Conservation (phyloP, 2,329 filamentous ascomycete species). For the Didymella exigua region DNA sequence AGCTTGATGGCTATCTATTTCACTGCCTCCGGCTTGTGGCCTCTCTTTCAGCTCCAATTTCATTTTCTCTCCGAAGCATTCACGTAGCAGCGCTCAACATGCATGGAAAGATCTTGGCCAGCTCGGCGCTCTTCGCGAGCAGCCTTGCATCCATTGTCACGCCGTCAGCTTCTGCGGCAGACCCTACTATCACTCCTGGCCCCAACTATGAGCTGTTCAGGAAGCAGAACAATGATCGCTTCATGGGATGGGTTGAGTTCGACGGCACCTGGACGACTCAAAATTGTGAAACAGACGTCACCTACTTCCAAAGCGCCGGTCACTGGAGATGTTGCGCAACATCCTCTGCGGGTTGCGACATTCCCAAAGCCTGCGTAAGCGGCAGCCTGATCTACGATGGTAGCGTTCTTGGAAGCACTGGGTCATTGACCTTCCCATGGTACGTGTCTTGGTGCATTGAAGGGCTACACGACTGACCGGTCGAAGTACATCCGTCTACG, state of each 20-base stretch:
- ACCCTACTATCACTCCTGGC: constrained; percentile 34
- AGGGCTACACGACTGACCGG: background rate
- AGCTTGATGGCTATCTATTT: background rate
- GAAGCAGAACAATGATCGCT: constrained; percentile 31
- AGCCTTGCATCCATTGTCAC: constrained; percentile 24
- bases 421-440: constrained; percentile 18
- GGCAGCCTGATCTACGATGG: constrained; percentile 30
- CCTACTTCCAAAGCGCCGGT: constrained; percentile 24
- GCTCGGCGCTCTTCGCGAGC: constrained; percentile 22
- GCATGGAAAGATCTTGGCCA: constrained; percentile 5
- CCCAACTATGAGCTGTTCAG: constrained; percentile 31
- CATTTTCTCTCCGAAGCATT: background rate
- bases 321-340: constrained; percentile 35
- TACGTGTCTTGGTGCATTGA: constrained; percentile 6
- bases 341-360: constrained; percentile 23
- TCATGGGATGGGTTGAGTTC: constrained; percentile 32
- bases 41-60: background rate
- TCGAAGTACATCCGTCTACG: constrained; percentile 23
- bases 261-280: constrained; percentile 21
- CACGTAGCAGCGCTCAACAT: background rate
- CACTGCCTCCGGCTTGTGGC: background rate
- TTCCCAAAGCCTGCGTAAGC: constrained; percentile 27
- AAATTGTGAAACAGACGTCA: constrained; percentile 28
- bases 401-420: constrained; percentile 1
- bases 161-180: constrained; percentile 20